These are phyloP conservation scores for Rhodotorula sp. DNA, from an alignment of 1,284 basidiomycete species.

Conservation along the genomic window DNA sequence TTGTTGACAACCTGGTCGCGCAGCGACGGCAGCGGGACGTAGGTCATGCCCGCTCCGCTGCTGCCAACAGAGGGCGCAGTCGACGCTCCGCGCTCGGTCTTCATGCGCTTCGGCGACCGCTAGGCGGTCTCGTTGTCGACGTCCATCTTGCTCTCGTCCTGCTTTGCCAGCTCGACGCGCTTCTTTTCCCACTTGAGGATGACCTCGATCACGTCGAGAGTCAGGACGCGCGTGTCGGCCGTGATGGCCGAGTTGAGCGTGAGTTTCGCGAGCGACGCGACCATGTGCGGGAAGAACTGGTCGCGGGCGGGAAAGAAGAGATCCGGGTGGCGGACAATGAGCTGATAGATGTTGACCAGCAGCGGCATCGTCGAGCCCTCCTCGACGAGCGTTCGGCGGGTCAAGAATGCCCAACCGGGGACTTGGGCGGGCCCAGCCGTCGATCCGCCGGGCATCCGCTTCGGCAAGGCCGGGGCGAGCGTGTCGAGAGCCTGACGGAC, in stretches of 20 bases:
- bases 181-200: constrained; percentile 51
- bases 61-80: constrained; percentile 49
- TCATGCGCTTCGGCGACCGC: constrained; percentile 52
- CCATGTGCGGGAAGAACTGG: constrained; percentile 93
- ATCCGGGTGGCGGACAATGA: constrained; percentile 86
- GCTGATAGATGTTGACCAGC: constrained; percentile 83
- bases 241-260: constrained; percentile 69
- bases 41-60: constrained; percentile 36
- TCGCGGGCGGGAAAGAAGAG: constrained; percentile 92
- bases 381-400: constrained; percentile 81
- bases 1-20: constrained; percentile 88
- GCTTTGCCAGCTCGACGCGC: constrained; percentile 54
- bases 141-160: constrained; percentile 50
- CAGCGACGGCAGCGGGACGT: constrained; percentile 62
- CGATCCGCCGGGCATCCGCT: constrained; percentile 39
- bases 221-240: constrained; percentile 69
- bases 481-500: constrained; percentile 87
- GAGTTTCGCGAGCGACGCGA: constrained; percentile 82
- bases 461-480: constrained; percentile 78
- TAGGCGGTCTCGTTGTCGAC: constrained; percentile 40
- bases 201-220: constrained; percentile 52
- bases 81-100: constrained; percentile 52
- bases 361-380: constrained; percentile 77
- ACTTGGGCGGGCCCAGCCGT: constrained; percentile 48
- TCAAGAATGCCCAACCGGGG: constrained; percentile 85